Evolutionary conservation across 2,329 filamentous ascomycete species (phyloP), one percentile per base, ranked within the genome.

Genomic region (Colletotrichum cuscutae): DNA sequence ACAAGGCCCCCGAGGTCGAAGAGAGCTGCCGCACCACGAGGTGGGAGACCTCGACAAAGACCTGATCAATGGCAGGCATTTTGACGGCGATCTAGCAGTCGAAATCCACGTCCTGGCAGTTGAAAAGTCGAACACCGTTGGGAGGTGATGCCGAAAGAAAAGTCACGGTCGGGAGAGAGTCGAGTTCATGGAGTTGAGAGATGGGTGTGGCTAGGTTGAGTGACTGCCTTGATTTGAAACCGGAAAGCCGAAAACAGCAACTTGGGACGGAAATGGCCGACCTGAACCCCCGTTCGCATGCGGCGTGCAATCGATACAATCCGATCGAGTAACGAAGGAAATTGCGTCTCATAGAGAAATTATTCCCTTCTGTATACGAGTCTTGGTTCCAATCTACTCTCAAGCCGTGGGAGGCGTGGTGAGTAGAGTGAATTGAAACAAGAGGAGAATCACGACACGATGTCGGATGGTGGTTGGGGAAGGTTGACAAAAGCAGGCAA

Each of bases 31-130:
- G 80, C 63, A 80, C 82, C 66, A 84, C 80, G 30, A 84, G 75
- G 60, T 82, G 76, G 52, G 79, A 81, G 67, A 81, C 81, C 67
- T 82, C 80, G 73, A 80, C 79, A 67, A 85, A 72, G 57, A 81
- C 78, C 66, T 82, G 78, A 63, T 84, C 78, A 68, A 85, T 63
- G 71, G 80, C 77, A 53, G 80, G 79, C 84, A 85, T 85, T 65
- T 70, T 76, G 74, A 65, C 24, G 57, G 28, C 15, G 26, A 54
- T 15, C 24, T 32, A 19, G 52, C 15, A 11, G 37, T 58, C 49
- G 19, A 24, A 26, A 61, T 64, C 4, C 22, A 26, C 15, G 32
- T 64, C 46, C 49, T 22, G 35, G 68, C 56, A 7, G 64, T 72
- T 28, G 32, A 30, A 12, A 37, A 30, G 37, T 59, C 68, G 68